A percentile compares a stretch with the other conserved stretches of the same genome.
Conservation (phyloP, 2,329 filamentous ascomycete genomes). For the Aureobasidium leucospermi region DNA sequence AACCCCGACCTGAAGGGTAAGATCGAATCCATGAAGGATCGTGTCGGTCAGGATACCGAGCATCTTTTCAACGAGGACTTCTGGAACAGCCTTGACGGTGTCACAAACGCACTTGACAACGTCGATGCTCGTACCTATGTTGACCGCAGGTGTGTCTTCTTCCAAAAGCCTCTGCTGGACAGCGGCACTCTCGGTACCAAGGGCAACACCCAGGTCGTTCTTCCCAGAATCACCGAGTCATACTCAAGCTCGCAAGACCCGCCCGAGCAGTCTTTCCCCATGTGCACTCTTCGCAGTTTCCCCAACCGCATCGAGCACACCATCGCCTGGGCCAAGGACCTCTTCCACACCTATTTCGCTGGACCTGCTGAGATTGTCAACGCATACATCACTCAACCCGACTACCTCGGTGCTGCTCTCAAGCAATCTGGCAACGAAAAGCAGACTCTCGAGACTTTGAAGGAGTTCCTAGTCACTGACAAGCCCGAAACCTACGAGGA, state of each 20-base stretch:
- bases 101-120: constrained; percentile 96
- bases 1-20: constrained; percentile 86
- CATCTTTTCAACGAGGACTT: constrained; percentile 90
- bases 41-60: constrained; percentile 87
- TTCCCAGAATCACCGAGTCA: constrained; percentile 87
- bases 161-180: constrained; percentile 92
- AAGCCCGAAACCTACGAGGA: constrained; percentile 91
- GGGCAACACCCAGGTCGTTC: constrained; percentile 93
- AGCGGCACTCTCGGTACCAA: constrained; percentile 98
- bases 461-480: constrained; percentile 83
- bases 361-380: constrained; percentile 92
- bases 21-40: constrained; percentile 78
- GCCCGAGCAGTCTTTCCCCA: constrained; percentile 96
- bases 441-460: constrained; percentile 81
- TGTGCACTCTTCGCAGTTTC: constrained; percentile 96
- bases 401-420: constrained; percentile 78
- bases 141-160: constrained; percentile 93
- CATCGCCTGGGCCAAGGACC: constrained; percentile 93
- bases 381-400: constrained; percentile 76
- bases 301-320: constrained; percentile 98
- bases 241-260: constrained; percentile 97
- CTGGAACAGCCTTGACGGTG: constrained; percentile 79
- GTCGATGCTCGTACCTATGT: constrained; percentile 96
- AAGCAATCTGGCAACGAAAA: constrained; percentile 95
- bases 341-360: constrained; percentile 91